Evolutionary conservation across 768 basidiomycete genomes (phyloP), one percentile per base, ranked within the genome.

Genomic region (Rhodotorula graminis): DNA sequence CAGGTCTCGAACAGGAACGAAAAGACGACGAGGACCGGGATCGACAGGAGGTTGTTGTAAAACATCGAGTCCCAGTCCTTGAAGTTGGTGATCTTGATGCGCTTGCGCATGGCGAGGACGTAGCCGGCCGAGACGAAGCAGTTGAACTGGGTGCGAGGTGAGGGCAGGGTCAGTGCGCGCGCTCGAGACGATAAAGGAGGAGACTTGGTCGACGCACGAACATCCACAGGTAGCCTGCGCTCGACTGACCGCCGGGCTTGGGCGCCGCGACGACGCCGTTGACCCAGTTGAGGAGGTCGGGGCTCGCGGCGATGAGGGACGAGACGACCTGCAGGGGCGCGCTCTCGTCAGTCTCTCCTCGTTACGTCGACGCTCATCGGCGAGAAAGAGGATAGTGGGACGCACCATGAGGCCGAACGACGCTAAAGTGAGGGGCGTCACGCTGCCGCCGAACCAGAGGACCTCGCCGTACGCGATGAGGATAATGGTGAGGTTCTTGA

Each of bases 401-500:
- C 94, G 77, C 25, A 97, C 94, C 94, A 99, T 99, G 71, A 98
- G 86, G 64, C 89, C 82, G 81, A 99, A 98, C 0, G 96, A 89
- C 52, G 89, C 84, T 77, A 97, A 87, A 0, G 94, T 94, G 65
- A 98, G 84, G 4, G 87, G 86, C 1, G 93, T 93, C 53, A 98
- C 89, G 76, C 85, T 84, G 37, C 94, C 93, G 61, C 89, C 92
- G 78, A 98, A 98, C 93, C 94, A 97, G 69, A 97, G 82, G 14
- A 96, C 90, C 83, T 98, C 96, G 52, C 96, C 96, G 80, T 99
- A 96, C 15, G 96, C 94, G 79, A 98, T 98, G 42, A 99, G 86
- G 76, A 99, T 98, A 78, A 98, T 99, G n/a, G 96, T 97, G 78
- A 98, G 80, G 80, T 99, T 99, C 82, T 99, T 99, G 87, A 98